Base-by-base conservation (phyloP, 2,329 filamentous ascomycete species). In the Calonectria henricotiae region DNA sequence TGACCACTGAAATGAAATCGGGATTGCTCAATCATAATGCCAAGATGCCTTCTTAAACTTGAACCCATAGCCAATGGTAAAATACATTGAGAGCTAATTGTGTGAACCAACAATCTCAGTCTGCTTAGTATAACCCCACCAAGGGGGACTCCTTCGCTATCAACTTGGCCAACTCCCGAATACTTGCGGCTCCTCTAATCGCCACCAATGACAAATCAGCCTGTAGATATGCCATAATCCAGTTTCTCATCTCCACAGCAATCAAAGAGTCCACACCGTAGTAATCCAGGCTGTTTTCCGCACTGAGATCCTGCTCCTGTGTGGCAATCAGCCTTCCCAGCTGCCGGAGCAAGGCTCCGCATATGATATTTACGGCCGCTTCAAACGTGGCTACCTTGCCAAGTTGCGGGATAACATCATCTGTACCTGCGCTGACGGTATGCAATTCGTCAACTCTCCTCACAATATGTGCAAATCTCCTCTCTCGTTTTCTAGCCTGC, bases 231-330 rank as follows among this genome's bases (percentile, higher is more conserved):
- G 20, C 49, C 49, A 27, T 55, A 23, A 55, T 55, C 49, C 49
- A 55, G 17, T 55, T 55, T 23, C 49, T 37, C 49, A 55, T 55
- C 11, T 55, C 49, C n/a, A 55, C 49, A 15, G 49, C 49, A 37
- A 55, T 55, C n/a, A 55, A 37, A 2, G 49, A 55, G 49, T 55
- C 49, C 9, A 55, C 49, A n/a, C 49, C 49, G 32, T 55, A 55
- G 32, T 13, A 37, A 37, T 55, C 49, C 4, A 55, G 49, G 7
- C 49, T 55, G 49, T 55, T 55, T 6, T 54, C 49, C 3, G n/a
- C 49, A 6, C 32, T 55, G 20, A 55, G 51, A 15, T 55, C 51
- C 5, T 55, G 11, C 23, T 55, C 32, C 5, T 5, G n/a, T n/a
- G 32, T 55, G n/a, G 51, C 32, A 39, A 55, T 55, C 5, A 55